These are phyloP conservation scores for Suillus bovinus DNA, from an alignment of 768 basidiomycete genomes.

Conservation along the genomic window DNA sequence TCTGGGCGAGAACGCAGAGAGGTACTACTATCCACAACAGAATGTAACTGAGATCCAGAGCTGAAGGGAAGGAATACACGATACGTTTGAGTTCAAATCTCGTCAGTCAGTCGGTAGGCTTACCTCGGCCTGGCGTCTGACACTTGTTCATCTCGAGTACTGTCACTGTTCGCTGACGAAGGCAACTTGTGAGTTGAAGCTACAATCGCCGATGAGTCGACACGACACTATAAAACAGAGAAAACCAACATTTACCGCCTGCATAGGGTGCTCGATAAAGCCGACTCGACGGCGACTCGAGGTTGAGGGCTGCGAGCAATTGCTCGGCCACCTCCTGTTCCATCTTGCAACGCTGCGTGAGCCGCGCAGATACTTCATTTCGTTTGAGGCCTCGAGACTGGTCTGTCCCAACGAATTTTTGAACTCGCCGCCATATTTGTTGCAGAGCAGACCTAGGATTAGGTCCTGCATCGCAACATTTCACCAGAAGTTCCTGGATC, in stretches of 20 bases:
- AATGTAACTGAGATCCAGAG: background rate
- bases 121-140: background rate
- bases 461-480: background rate
- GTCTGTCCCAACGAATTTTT: background rate
- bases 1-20: background rate
- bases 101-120: background rate
- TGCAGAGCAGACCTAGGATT: background rate
- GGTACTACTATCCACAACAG: background rate
- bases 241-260: conserved; percentile 1
- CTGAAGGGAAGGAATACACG: background rate
- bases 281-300: background rate
- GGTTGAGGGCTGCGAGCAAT: background rate
- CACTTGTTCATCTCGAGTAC: background rate
- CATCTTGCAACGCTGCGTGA: background rate
- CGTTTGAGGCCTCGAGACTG: background rate
- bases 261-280: background rate
- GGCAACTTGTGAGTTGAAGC: background rate
- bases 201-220: background rate
- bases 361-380: background rate
- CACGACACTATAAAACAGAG: background rate
- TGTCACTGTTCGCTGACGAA: background rate
- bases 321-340: background rate
- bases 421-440: background rate
- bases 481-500: background rate
- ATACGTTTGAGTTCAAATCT: background rate